Evolutionary conservation across 352 stramenopile genomes (phyloP).

Genomic region (Pythium phragmiticola): DNA sequence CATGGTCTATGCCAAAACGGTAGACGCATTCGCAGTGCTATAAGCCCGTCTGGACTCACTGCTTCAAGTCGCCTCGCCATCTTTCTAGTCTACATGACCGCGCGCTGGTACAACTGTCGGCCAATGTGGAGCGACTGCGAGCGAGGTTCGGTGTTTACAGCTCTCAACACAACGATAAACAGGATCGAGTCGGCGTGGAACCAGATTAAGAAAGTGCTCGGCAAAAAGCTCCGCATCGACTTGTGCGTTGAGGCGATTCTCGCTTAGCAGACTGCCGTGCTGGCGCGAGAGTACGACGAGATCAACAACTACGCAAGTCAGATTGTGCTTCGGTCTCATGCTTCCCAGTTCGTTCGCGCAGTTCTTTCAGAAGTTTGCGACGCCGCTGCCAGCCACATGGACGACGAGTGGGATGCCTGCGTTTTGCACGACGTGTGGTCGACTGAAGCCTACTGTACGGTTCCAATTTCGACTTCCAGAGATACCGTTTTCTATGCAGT

Average conservation of each 20-base stretch:
- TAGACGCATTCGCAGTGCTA: background rate
- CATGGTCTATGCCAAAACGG: too few relatives aligned
- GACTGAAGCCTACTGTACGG: too few relatives aligned
- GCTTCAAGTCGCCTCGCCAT: background rate
- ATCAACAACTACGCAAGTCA: background rate
- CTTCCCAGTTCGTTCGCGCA: too few relatives aligned
- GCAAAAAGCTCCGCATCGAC: background rate
- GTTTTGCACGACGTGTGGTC: too few relatives aligned
- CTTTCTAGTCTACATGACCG: background rate
- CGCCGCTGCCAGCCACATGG: too few relatives aligned
- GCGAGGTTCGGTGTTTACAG: background rate
- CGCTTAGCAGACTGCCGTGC: conserved; percentile 2
- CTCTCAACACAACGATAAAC: conserved; percentile 1
- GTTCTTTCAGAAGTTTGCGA: too few relatives aligned
- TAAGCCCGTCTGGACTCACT: background rate
- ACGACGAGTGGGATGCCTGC: too few relatives aligned
- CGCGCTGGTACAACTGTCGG: background rate
- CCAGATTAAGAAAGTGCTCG: background rate
- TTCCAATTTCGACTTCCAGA: too few relatives aligned
- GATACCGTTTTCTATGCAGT: too few relatives aligned
- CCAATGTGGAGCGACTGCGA: background rate
- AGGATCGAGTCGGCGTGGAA: conserved; percentile 2
- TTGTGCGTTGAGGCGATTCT: conserved; percentile 1
- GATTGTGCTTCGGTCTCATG: background rate
- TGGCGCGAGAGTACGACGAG: background rate